phyloP scores from a whole-genome alignment of 768 basidiomycete species.

The Scleroderma bovista region DNA sequence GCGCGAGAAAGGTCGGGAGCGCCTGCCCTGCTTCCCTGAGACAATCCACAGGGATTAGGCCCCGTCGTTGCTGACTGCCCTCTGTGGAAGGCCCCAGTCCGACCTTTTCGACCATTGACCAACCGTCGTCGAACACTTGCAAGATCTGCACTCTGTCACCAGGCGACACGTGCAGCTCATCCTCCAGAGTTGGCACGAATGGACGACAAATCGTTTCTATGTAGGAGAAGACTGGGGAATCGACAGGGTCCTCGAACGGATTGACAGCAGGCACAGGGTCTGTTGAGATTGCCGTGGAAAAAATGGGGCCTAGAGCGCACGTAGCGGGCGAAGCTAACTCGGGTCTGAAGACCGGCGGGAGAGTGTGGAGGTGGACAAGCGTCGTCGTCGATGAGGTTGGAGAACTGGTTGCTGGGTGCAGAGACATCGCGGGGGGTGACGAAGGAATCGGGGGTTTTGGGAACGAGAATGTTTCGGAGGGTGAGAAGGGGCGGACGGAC shows the following conservation, averaged over 20 bases:
- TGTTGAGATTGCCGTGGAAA: conserved; percentile 4
- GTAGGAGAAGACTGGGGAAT: conserved; percentile 29
- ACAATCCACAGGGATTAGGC: conserved; percentile 69
- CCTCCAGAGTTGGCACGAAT: conserved; percentile 49
- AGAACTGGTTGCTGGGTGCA: neutral
- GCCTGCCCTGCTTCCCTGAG: conserved; percentile 45
- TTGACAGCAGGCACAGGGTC: conserved; percentile 9
- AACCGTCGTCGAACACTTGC: conserved; percentile 62
- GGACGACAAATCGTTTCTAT: conserved; percentile 49
- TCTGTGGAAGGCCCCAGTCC: neutral
- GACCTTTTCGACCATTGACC: conserved; percentile 56
- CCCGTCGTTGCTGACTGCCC: conserved; percentile 23
- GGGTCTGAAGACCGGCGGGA: conserved; percentile 10
- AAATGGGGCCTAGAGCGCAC: conserved; percentile 5
- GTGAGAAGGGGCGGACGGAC: conserved; percentile 61
- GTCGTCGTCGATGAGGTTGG: conserved; percentile 12
- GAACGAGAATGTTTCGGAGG: conserved; percentile 64
- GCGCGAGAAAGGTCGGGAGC: conserved; percentile 43
- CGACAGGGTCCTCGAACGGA: conserved; percentile 32
- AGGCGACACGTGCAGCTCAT: conserved; percentile 50
- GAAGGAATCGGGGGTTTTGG: conserved; percentile 49
- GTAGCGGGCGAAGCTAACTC: conserved; percentile 13
- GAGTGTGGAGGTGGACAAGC: conserved; percentile 13
- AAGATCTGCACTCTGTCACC: conserved; percentile 52
- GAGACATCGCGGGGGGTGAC: neutral